Conservation (phyloP, 441 rosid genomes). For the Viola pubescens region DNA sequence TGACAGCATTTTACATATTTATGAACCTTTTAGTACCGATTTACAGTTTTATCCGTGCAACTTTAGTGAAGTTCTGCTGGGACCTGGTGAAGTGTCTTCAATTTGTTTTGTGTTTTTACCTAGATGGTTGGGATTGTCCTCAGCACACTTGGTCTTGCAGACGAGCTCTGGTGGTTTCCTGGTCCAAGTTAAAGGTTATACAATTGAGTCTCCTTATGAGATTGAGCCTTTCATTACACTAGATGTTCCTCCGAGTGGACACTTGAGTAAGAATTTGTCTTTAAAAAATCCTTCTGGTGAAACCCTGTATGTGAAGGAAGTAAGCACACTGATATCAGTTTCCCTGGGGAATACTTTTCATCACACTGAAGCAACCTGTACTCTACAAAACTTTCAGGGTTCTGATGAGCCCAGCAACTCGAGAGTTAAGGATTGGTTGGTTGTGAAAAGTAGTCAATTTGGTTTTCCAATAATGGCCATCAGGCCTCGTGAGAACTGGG, state of each 20-base stretch:
- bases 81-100: conserved; percentile 57
- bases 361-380: conserved; percentile 49
- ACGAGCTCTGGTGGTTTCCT: conserved; percentile 65
- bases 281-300: conserved; percentile 58
- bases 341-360: conserved; percentile 42
- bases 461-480: conserved; percentile 40
- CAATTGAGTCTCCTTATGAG: conserved; percentile 47
- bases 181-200: conserved; percentile 56
- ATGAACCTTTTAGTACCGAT: conserved; percentile 56
- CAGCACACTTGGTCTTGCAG: conserved; percentile 52
- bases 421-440: conserved; percentile 45
- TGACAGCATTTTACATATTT: conserved; percentile 49
- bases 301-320: conserved; percentile 40
- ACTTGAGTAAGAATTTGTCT: conserved; percentile 45
- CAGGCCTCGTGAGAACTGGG: conserved; percentile 49
- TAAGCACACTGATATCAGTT: conserved; percentile 48
- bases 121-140: conserved; percentile 52
- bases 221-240: conserved; percentile 34
- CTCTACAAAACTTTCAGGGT: conserved; percentile 24
- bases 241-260: conserved; percentile 34
- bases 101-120: conserved; percentile 64
- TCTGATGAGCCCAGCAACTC: conserved; percentile 23
- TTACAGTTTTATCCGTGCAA: conserved; percentile 65
- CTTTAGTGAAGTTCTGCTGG: conserved; percentile 38
- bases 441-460: conserved; percentile 31